Conservation (phyloP, 352 stramenopile species). For the Plasmopara viticola region DNA sequence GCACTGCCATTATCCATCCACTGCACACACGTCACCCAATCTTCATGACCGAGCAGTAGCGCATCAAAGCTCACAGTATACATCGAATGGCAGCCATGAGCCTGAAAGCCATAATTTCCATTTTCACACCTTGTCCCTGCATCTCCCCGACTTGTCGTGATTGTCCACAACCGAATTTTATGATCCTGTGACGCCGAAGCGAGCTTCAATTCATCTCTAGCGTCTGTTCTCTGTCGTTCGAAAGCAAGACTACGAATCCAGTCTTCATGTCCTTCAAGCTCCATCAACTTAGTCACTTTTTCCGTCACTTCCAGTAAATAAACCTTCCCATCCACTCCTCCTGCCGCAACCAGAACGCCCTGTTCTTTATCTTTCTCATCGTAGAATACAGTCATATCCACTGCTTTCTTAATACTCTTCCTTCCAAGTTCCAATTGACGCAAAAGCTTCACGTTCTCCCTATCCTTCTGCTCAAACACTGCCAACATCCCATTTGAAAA, state of each 20-base stretch:
- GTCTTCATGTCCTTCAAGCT: slow-evolving; percentile 51
- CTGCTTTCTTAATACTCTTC: slow-evolving; percentile 48
- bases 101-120: slow-evolving; percentile 30
- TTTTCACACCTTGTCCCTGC: slow-evolving; percentile 1
- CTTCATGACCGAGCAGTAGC: slow-evolving; percentile 64
- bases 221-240: slow-evolving; percentile 1
- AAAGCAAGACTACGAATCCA: slow-evolving; percentile 74
- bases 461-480: slow-evolving; percentile 28
- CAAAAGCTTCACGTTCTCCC: slow-evolving; percentile 11
- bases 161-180: slow-evolving; percentile 61
- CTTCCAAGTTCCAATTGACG: slow-evolving; percentile 27
- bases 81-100: slow-evolving; percentile 7
- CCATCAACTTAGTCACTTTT: slow-evolving; percentile 17
- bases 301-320: slow-evolving; percentile 48
- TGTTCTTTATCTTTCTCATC: slow-evolving; percentile 2
- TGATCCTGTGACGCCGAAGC: slow-evolving; percentile 69
- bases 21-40: slow-evolving; percentile 72
- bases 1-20: slow-evolving; percentile 31
- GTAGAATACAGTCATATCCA: slow-evolving; percentile 22
- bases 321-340: slow-evolving; percentile 64
- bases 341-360: slow-evolving; percentile 47
- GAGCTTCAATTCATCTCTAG: slow-evolving; percentile 21
- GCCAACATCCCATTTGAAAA: slow-evolving; percentile 46
- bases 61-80: slow-evolving; percentile 63
- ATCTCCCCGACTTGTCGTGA: slow-evolving; percentile 16